phyloP scores from a whole-genome alignment of 2,329 filamentous ascomycete genomes.

The Trichophyton verrucosum region DNA sequence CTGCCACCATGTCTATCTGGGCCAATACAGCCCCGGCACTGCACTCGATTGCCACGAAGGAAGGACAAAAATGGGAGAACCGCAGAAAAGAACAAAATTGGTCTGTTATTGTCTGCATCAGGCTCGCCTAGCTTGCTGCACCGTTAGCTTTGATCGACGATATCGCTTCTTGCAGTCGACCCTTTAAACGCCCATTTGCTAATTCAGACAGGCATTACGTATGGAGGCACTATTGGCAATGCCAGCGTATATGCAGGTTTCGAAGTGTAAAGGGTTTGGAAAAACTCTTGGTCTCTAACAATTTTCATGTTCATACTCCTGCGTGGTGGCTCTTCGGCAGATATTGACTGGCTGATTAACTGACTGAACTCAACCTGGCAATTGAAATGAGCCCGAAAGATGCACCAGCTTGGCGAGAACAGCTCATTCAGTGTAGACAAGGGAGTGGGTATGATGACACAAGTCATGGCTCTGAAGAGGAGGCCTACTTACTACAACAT shows the following conservation, averaged over 20 bases:
- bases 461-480: not conserved
- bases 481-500: not conserved
- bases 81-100: not conserved
- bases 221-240: not conserved
- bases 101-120: not conserved
- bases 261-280: not conserved
- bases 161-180: not conserved
- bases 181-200: not conserved
- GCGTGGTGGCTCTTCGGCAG: not conserved
- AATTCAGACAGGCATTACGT: not conserved
- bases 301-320: not conserved
- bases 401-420: not conserved
- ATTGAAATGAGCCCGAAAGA: not conserved
- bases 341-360: not conserved
- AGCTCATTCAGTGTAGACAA: not conserved
- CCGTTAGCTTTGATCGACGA: not conserved
- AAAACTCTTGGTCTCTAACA: not conserved
- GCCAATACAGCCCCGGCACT: not conserved
- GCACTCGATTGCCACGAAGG: not conserved
- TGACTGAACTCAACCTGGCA: not conserved
- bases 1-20: not conserved
- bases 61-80: too few relatives aligned
- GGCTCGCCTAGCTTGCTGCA: not conserved
- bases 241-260: not conserved
- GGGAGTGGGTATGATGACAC: not conserved